These are phyloP conservation scores for Aphanocladium album DNA, from an alignment of 2,329 filamentous ascomycete genomes.

Conservation along the genomic window DNA sequence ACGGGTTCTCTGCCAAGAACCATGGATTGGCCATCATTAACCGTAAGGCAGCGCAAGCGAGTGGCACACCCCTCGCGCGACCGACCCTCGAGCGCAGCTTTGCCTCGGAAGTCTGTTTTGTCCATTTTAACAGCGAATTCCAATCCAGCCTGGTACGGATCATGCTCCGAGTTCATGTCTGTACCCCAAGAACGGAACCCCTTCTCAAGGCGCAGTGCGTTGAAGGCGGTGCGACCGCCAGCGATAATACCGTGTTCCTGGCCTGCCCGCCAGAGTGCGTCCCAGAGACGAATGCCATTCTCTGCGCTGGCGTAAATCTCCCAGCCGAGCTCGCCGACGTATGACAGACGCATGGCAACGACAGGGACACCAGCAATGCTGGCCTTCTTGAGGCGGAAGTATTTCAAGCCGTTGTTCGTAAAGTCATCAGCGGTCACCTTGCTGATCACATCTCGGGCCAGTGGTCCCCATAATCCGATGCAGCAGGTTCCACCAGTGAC, in stretches of 20 bases:
- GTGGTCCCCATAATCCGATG: conserved; percentile 59
- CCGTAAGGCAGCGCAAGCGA: conserved; percentile 43
- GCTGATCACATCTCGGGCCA: conserved; percentile 45
- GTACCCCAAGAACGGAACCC: conserved; percentile 52
- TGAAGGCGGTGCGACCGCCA: conserved; percentile 54
- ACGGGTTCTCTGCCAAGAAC: conserved; percentile 60
- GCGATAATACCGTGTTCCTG: conserved; percentile 51
- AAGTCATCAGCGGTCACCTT: conserved; percentile 42
- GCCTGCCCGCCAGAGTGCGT: conserved; percentile 50
- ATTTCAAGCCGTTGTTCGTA: conserved; percentile 40
- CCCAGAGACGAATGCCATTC: conserved; percentile 54
- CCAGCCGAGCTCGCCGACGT: conserved; percentile 58
- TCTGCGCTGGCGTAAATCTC: conserved; percentile 58
- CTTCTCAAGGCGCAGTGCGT: conserved; percentile 54
- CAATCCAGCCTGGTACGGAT: conserved; percentile 55
- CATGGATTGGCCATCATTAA: conserved; percentile 53
- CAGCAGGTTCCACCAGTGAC: conserved; percentile 56
- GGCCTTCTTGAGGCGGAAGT: conserved; percentile 44
- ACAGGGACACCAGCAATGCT: conserved; percentile 52
- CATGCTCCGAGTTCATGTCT: conserved; percentile 57
- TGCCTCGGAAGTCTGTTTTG: conserved; percentile 48
- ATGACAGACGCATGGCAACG: conserved; percentile 50
- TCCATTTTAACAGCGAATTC: conserved; percentile 41
- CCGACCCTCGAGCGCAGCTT: conserved; percentile 39
- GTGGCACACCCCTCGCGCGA: conserved; percentile 30